phyloP scores from a whole-genome alignment of 2,329 filamentous ascomycete genomes.

The Nannizzia gypsea region DNA sequence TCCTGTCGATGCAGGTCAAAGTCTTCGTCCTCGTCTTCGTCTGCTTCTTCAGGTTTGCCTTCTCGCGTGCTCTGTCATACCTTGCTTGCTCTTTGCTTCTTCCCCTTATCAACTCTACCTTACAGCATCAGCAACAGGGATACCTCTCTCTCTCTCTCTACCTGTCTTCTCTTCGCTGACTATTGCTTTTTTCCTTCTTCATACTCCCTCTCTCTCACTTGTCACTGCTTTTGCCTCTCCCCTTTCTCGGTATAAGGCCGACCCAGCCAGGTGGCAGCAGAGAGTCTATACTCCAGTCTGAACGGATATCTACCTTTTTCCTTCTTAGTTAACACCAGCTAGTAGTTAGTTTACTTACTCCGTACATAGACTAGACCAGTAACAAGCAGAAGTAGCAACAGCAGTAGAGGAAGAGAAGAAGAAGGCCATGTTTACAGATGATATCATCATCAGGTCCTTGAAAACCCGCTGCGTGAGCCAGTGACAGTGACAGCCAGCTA shows the following conservation, averaged over 20 bases:
- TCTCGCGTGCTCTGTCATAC: slow-evolving; percentile 3
- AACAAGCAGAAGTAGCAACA: background rate
- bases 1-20: background rate
- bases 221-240: background rate
- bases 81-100: background rate
- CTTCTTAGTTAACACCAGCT: too few species aligned
- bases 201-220: background rate
- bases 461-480: too few species aligned
- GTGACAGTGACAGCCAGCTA: too few species aligned
- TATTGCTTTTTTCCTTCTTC: background rate
- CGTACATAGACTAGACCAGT: too few species aligned
- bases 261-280: background rate
- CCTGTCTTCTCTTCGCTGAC: background rate
- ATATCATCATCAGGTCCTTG: too few species aligned
- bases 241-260: background rate
- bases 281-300: too few species aligned
- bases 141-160: background rate
- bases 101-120: background rate
- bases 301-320: background rate
- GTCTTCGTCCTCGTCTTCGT: background rate
- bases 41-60: background rate
- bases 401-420: too few species aligned
- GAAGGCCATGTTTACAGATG: too few species aligned
- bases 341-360: too few species aligned
- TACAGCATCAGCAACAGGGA: background rate